Conservation (phyloP, 2,329 filamentous ascomycete species). For the Colletotrichum sp. region DNA sequence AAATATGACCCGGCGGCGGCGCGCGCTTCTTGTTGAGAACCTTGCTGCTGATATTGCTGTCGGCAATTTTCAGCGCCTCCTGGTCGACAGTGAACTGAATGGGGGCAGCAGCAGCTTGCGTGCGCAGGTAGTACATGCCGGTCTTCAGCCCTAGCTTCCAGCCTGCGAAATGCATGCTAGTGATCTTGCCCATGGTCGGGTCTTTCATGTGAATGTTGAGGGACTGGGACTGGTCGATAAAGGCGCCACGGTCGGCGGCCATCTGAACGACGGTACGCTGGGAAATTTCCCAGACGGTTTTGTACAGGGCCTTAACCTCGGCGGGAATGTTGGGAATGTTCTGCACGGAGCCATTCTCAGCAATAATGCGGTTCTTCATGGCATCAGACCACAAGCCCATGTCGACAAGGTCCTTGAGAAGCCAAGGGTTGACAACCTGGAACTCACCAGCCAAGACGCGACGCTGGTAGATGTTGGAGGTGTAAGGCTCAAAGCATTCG, state of each 20-base stretch:
- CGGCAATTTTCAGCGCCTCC: constrained; percentile 86
- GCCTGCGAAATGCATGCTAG: constrained; percentile 98
- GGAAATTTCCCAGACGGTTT: constrained; percentile 99
- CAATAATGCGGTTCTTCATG: constrained; percentile 99
- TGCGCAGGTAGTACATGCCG: constrained; percentile 99
- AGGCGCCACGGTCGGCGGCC: constrained; percentile 97
- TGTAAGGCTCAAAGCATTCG: constrained; percentile 99
- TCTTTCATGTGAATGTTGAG: constrained; percentile 99
- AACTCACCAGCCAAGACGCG: constrained; percentile 98
- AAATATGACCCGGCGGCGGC: constrained; percentile 61
- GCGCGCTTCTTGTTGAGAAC: constrained; percentile 73
- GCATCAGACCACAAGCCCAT: constrained; percentile 98
- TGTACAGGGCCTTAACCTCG: constrained; percentile 97
- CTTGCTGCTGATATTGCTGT: constrained; percentile 76
- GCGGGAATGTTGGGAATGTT: constrained; percentile 96
- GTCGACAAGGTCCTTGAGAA: constrained; percentile 97
- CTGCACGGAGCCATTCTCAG: constrained; percentile 93
- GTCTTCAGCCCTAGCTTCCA: constrained; percentile 99
- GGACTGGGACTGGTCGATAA: constrained; percentile 98
- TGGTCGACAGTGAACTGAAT: constrained; percentile 99
- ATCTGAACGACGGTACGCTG: constrained; percentile 96
- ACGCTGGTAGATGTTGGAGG: constrained; percentile 99
- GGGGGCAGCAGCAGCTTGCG: constrained; percentile 93
- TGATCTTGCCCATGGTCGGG: constrained; percentile 99
- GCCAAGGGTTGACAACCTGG: constrained; percentile 99